These are phyloP conservation scores for Komagataella populi DNA, from an alignment of 805 yeast genomes.

Conservation along the genomic window DNA sequence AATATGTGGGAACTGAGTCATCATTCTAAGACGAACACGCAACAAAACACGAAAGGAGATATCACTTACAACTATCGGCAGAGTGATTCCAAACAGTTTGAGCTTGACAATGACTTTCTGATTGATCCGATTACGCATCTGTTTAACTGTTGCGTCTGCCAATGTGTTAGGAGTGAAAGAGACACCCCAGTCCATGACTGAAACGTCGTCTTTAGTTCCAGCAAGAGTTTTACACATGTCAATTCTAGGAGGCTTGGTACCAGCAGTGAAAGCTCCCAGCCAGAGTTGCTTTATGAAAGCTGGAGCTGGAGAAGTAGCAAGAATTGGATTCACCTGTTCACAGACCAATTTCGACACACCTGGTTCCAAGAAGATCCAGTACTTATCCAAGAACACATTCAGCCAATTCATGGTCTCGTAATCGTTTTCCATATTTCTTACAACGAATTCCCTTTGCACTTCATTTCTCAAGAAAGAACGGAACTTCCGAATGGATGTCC, in stretches of 20 bases:
- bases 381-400: conserved; percentile 76
- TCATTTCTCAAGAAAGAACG: conserved; percentile 63
- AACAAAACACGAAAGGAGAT: conserved; percentile 63
- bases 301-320: conserved; percentile 71
- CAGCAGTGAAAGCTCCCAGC: conserved; percentile 82
- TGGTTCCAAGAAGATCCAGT: conserved; percentile 89
- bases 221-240: conserved; percentile 82
- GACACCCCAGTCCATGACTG: conserved; percentile 95
- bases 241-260: conserved; percentile 91
- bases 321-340: conserved; percentile 70
- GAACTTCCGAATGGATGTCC: conserved; percentile 74
- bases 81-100: conserved; percentile 65
- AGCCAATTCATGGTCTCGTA: conserved; percentile 95
- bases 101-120: conserved; percentile 70
- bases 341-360: conserved; percentile 74
- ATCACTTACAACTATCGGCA: conserved; percentile 73
- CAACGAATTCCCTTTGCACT: conserved; percentile 76
- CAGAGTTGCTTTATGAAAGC: conserved; percentile 72
- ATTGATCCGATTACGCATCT: conserved; percentile 71
- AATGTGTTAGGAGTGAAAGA: conserved; percentile 87
- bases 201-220: conserved; percentile 83
- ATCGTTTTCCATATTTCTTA: conserved; percentile 72
- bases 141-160: conserved; percentile 77
- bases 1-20: conserved; percentile 83
- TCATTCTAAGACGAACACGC: conserved; percentile 80